These are phyloP conservation scores for Peronospora farinosa DNA, from an alignment of 352 stramenopile genomes.

Conservation along the genomic window DNA sequence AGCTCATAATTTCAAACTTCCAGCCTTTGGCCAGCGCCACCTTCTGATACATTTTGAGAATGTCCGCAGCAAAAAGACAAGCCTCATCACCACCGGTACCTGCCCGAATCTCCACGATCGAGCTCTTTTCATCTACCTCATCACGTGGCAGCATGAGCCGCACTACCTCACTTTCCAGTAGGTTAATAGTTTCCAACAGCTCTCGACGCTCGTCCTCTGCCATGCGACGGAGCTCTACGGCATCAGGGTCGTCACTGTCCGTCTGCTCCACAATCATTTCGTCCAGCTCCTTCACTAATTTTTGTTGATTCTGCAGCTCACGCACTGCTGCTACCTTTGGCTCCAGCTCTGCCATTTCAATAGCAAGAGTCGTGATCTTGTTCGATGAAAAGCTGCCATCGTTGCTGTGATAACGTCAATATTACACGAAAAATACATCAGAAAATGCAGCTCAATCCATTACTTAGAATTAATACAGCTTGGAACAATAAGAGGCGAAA, in stretches of 20 bases:
- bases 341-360: slow-evolving; percentile 79
- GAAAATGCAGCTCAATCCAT: neutral
- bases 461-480: neutral
- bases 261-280: slow-evolving; percentile 68
- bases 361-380: slow-evolving; percentile 73
- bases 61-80: slow-evolving; percentile 92
- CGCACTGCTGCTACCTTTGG: slow-evolving; percentile 60
- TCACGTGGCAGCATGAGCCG: slow-evolving; percentile 76
- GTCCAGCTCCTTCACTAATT: slow-evolving; percentile 86
- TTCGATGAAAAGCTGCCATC: slow-evolving; percentile 67
- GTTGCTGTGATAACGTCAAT: slow-evolving; percentile 37
- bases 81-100: slow-evolving; percentile 95
- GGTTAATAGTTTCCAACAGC: slow-evolving; percentile 41
- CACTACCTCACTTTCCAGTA: slow-evolving; percentile 58
- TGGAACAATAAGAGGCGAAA: neutral
- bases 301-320: slow-evolving; percentile 85
- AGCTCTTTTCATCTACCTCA: slow-evolving; percentile 91
- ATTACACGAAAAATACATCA: slow-evolving; percentile 5
- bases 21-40: slow-evolving; percentile 79
- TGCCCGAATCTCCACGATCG: slow-evolving; percentile 95
- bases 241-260: slow-evolving; percentile 42
- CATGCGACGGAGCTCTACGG: slow-evolving; percentile 64
- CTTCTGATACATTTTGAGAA: slow-evolving; percentile 92
- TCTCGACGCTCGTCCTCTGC: slow-evolving; percentile 68
- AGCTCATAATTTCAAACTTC: slow-evolving; percentile 87